These are phyloP conservation scores for Inga leiocalycina DNA, from an alignment of 306 rosid species.

Conservation along the genomic window DNA sequence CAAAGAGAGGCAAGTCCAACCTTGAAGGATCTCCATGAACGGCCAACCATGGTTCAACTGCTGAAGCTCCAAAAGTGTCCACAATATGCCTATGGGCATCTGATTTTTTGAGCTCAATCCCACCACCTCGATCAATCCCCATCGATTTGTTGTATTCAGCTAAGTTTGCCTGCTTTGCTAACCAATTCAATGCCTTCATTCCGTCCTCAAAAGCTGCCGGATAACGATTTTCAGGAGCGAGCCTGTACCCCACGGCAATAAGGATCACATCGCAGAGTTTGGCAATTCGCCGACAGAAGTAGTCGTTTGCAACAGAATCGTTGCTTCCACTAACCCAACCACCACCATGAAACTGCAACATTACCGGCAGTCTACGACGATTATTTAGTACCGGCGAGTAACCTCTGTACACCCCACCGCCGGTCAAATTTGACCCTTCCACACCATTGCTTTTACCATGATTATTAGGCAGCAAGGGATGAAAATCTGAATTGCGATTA, in stretches of 20 bases:
- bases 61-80: slow-evolving; percentile 78
- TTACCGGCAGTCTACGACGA: slow-evolving; percentile 67
- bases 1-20: slow-evolving; percentile 41
- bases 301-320: slow-evolving; percentile 79
- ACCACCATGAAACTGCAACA: slow-evolving; percentile 95
- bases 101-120: slow-evolving; percentile 54
- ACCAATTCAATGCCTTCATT: slow-evolving; percentile 88
- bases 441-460: slow-evolving; percentile 45
- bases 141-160: slow-evolving; percentile 82
- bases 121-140: slow-evolving; percentile 43
- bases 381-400: slow-evolving; percentile 57
- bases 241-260: slow-evolving; percentile 78
- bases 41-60: slow-evolving; percentile 97
- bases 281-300: slow-evolving; percentile 79
- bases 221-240: slow-evolving; percentile 85
- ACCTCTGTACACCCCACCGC: slow-evolving; percentile 63
- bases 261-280: slow-evolving; percentile 78
- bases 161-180: slow-evolving; percentile 89
- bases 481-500: slow-evolving; percentile 22
- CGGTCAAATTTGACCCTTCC: slow-evolving; percentile 54
- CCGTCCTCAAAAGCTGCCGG: slow-evolving; percentile 96
- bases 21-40: slow-evolving; percentile 92
- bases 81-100: slow-evolving; percentile 67
- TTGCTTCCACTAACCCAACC: slow-evolving; percentile 98
- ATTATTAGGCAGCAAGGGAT: slow-evolving; percentile 55